Base-by-base conservation (phyloP, 345 rosid species). In the Schrenkiella parvula region DNA sequence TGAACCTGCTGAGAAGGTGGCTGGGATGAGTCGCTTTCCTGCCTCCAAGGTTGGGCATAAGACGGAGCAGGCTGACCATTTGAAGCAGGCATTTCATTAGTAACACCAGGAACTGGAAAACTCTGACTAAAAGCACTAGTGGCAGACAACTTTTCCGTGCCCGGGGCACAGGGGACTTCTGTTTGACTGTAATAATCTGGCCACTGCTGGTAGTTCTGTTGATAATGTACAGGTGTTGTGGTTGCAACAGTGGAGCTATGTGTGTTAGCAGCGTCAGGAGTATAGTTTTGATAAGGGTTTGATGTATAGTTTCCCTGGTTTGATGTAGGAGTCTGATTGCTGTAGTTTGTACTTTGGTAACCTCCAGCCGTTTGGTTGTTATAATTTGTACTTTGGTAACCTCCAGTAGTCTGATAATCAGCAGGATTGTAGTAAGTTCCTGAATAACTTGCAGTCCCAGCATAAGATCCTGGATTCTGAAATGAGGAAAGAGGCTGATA, bases 391-490 rank as follows among this genome's bases (percentile, higher is more conserved):
- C 85, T 92, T 60, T 88, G 86, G 77, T 89, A 95, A 79, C 89
- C 90, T 85, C 90, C 89, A 84, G 96, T 77, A 73, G 92, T 92
- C 98, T 95, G 99, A 86, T 95, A 95, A 89, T 92, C 92, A 90
- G 84, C 98, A 85, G 97, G 91, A 90, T 85, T 86, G 92, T 90
- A 86, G 85, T 95, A 90, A 89, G 96, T 86, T 88, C 89, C 81
- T 83, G 99, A 79, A 88, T 89, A 88, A 90, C 92, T 85, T 81
- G 95, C 76, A 82, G 98, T 85, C 88, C 86, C 98, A 86, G 96
- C 87, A 95, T 89, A 87, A 86, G 99, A 95, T 92, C 96, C 98
- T 68, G 96, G 81, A 87, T 92, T 95, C 96, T 85, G 99, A 92
- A 90, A 90, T 69, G 99, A 88, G 84, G 97, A 90, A 88, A 87